Conservation (phyloP, 768 basidiomycete genomes). For the Lepiota brunneoincarnata region DNA sequence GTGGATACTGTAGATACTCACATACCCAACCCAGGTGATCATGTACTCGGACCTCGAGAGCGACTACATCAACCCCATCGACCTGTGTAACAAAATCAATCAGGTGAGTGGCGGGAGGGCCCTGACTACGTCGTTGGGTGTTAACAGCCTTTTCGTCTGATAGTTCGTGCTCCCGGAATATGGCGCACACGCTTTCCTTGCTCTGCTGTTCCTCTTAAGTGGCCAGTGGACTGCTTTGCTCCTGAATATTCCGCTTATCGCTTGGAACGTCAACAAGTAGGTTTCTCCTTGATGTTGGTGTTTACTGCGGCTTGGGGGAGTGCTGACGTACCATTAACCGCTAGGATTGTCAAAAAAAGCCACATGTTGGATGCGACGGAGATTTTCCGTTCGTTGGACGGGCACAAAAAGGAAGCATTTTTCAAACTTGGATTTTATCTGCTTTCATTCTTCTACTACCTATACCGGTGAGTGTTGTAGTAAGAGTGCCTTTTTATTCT, state of each 20-base stretch:
- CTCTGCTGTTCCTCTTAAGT: constrained; percentile 80
- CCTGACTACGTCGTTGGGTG: background rate
- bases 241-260: constrained; percentile 84
- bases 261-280: constrained; percentile 92
- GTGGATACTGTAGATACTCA: background rate
- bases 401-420: constrained; percentile 95
- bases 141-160: background rate
- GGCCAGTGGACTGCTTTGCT: constrained; percentile 93
- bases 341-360: constrained; percentile 58
- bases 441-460: constrained; percentile 87
- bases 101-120: constrained; percentile 51
- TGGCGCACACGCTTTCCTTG: constrained; percentile 88
- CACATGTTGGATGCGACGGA: constrained; percentile 99
- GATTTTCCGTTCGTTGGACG: constrained; percentile 91
- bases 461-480: constrained; percentile 66
- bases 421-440: constrained; percentile 92
- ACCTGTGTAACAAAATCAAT: constrained; percentile 98
- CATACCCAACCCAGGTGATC: constrained; percentile 69
- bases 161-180: constrained; percentile 98
- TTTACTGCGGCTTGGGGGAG: background rate
- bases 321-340: background rate
- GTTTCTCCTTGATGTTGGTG: constrained; percentile 26
- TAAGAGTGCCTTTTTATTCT: background rate
- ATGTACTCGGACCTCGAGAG: constrained; percentile 99
- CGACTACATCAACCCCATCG: constrained; percentile 99